Base-by-base conservation (phyloP, 2,329 filamentous ascomycete genomes). In the Boeremia lycopersici region DNA sequence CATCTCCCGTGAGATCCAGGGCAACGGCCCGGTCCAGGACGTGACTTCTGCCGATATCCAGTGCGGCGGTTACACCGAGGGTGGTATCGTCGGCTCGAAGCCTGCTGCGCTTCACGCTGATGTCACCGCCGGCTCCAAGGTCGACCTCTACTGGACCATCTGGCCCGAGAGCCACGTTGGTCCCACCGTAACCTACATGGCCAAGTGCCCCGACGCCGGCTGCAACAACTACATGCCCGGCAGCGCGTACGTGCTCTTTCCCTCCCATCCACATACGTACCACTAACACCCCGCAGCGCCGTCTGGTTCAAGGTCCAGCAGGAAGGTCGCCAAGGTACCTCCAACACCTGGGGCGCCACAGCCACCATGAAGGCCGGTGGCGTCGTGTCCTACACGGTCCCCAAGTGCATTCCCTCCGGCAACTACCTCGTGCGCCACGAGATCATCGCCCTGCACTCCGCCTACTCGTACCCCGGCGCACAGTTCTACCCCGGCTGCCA, bases 371-470 rank as follows among this genome's bases (percentile, higher is more conserved):
- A 72, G 12, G 64, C 74, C 8, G 77, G 75, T 31, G 79, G 78
- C 57, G 64, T 71, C 2, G 77, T 79, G 55, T 72, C 73, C 38
- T 85, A 84, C 74, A 82, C 78, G n/a, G 81, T 85, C 59, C 83
- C 83, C 4, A 72, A 73, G 12, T 84, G 80, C 70, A 74, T 85
- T 34, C 73, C 77, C 38, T 71, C 78, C 0, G 83, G 83, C 1
- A 82, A 82, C 76, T 85, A 85, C 69, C 79, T 85, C 49, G 82
- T 85, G 23, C 81, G 83, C 43, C 83, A 85, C 62, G 83, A 85
- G 69, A 79, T 83, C 63, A 80, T 84, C 56, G 83, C 82, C 3
- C 76, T 85, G 45, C 82, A 84, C 68, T 61, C 80, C 3, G 70
- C 74, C 1, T 78, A 70, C 51, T 39, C 67, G 5, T 83, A 83